Base-by-base conservation (phyloP, 306 rosid species). In the Pyrus bretschneideri region DNA sequence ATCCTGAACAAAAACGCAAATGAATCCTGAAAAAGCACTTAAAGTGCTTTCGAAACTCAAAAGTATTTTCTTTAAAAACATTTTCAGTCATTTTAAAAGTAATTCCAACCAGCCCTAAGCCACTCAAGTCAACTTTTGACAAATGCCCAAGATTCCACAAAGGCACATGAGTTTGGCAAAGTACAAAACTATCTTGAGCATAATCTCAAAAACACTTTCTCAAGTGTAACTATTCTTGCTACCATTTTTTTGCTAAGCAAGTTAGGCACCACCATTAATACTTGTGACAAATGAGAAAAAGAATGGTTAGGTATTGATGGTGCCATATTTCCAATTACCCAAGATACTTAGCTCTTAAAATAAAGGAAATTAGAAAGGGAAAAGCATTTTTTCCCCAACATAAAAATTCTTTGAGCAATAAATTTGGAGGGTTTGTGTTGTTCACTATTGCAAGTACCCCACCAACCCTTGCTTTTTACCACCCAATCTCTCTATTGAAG, bases 231-330 rank as follows among this genome's bases (percentile, higher is more conserved):
- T 75, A 68, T 66, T 71, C 76, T 80, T 67, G 70, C 81, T 84
- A 60, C 81, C 83, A 74, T 35, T 82, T 85, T 70, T 81, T 9
- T 69, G 89, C 83, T 78, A 85, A 87, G 73, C 89, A 86, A 91
- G 87, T 93, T 93, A 79, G 97, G 93, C 82, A 78, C 55, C 55
- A 5, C 55, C 21, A 51, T 15, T 5, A 51, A 15, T 51, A 17
- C 1, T 51, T 17, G 17, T 68, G 68, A 68, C 68, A 18, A 49
- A 69, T 81, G 49, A 75, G 67, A 69, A 66, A 83, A 51, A 17
- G 38, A 27, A 17, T n/a, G 45, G 87, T 82, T 83, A 69, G 88
- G 85, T 86, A 74, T 61, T 73, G 75, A 79, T 25, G 73, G 22
- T 67, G 49, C 77, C 5, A 5, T 51, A 15, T 15, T 51, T 18